Evolutionary conservation across 495 filamentous ascomycete species (phyloP), one percentile per base, ranked within the genome.

Genomic region (Aspergillus sclerotiicarbonarius): DNA sequence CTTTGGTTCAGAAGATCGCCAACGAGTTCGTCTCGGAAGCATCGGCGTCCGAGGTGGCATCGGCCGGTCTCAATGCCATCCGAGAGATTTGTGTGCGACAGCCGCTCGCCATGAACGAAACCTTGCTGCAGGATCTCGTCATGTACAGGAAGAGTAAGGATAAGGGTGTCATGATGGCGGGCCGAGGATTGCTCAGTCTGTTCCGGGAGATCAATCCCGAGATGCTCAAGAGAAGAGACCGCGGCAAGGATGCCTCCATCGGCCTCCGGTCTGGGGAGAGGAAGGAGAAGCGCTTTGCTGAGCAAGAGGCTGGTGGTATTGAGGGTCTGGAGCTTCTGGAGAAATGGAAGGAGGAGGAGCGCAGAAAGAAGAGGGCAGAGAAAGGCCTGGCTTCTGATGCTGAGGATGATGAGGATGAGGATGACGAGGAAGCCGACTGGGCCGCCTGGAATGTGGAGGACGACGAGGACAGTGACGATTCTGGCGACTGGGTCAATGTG

Each of bases 1-100:
- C 94, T 1, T 75, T 99, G 20, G 73, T 99, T 15, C 87, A 90
- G 69, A 98, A 96, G 77, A 97, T 99, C 59, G 93, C 94, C 37
- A 96, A 97, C 56, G 92, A 97, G 72, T 99, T 99, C 67, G 93
- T 99, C 8, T 96, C 90, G 0, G 94, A 99, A 70, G 94, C 91
- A 13, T 89, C 91, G 0, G 92, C 93, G 6, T 79, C 89, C 15
- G 91, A 97, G 73, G 91, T 98, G 43, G 91, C 90, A 30, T 87
- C 93, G 7, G 93, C 94, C 43, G 94, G 94, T 64, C 82, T 98
- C 54, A 99, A 97, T 67, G 87, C 90, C 19, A 98, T 98, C 67
- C 84, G 93, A 52, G 94, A 99, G 68, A 88, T 99, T 12, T 97
- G 94, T 68, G 86, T 84, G 3, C 80, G 94, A 53, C 93, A 98